Evolutionary conservation across 148 eudicot species (phyloP), one percentile per base, ranked within the genome.

Genomic region (Rheum nobile): DNA sequence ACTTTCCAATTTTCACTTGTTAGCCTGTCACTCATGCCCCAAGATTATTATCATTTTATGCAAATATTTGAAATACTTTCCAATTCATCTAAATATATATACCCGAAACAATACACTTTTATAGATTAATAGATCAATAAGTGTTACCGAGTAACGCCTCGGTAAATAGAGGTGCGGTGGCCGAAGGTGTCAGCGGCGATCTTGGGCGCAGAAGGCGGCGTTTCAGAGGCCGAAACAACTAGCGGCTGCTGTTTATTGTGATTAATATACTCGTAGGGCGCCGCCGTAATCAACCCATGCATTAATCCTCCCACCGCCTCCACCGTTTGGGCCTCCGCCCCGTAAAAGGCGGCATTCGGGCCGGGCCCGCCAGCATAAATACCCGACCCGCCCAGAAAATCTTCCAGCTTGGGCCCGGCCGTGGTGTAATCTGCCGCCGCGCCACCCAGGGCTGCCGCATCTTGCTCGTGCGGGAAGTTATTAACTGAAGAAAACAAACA

Each of bases 81-180:
- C n/a, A n/a, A n/a, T n/a, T n/a, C n/a, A n/a, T n/a, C n/a, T n/a
- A n/a, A n/a, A n/a, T n/a, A n/a, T n/a, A n/a, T n/a, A n/a, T n/a
- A n/a, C n/a, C n/a, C n/a, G n/a, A n/a, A n/a, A n/a, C n/a, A n/a
- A n/a, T n/a, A n/a, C n/a, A n/a, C n/a, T n/a, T n/a, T n/a, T n/a
- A n/a, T n/a, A 37, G 6, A 37, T 6, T 2, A 37, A 37, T 37
- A 37, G 2, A 41, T 41, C 2, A 48, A 48, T 4, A 48, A 19
- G n/a, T 16, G 70, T 19, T 74, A 74, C 76, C 76, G 69, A 24
- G 76, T 74, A 59, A 74, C 76, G 35, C 76, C 76, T 14, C 76
- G 76, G 55, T 55, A 74, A 38, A 74, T 74, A 29, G 76, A 74
- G 46, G 76, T 74, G 70, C 76, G 76, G 28, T 74, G 76, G 70